These are phyloP conservation scores for Bonia amplexicaulis DNA, from an alignment of 176 grass and related monocot species.

Conservation along the genomic window DNA sequence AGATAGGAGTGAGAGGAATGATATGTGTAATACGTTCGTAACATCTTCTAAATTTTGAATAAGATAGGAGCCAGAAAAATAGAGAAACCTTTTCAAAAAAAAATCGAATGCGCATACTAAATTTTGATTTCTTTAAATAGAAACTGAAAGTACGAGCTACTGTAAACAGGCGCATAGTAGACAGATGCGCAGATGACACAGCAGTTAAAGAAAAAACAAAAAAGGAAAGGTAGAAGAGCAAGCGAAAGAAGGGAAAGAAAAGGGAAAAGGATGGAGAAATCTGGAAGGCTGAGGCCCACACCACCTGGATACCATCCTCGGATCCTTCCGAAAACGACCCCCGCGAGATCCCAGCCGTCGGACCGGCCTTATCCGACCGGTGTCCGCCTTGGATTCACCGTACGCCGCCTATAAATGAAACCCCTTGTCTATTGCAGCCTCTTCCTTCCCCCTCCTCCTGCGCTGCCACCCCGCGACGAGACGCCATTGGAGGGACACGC, in stretches of 20 bases:
- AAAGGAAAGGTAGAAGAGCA: background rate
- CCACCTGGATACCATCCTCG: background rate
- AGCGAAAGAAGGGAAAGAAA: background rate
- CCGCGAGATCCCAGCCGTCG: background rate
- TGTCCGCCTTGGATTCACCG: background rate
- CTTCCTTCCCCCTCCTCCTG: background rate
- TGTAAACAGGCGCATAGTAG: no score
- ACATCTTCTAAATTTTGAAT: no score
- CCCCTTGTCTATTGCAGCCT: background rate
- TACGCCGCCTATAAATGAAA: background rate
- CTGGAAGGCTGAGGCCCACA: background rate
- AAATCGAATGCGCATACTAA: no score
- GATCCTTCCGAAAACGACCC: background rate
- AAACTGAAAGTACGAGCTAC: rapidly evolving
- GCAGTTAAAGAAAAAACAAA: background rate
- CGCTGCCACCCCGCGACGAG: background rate
- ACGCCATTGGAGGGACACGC: background rate
- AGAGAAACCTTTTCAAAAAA: rapidly evolving
- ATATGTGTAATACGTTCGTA: no score
- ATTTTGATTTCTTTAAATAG: no score
- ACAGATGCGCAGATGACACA: no score
- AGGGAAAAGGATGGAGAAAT: background rate
- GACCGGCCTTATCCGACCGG: background rate
- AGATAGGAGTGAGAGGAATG: no score
- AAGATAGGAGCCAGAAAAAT: rapidly evolving